Base-by-base conservation (phyloP, 768 basidiomycete genomes). In the Lentinula sp. region DNA sequence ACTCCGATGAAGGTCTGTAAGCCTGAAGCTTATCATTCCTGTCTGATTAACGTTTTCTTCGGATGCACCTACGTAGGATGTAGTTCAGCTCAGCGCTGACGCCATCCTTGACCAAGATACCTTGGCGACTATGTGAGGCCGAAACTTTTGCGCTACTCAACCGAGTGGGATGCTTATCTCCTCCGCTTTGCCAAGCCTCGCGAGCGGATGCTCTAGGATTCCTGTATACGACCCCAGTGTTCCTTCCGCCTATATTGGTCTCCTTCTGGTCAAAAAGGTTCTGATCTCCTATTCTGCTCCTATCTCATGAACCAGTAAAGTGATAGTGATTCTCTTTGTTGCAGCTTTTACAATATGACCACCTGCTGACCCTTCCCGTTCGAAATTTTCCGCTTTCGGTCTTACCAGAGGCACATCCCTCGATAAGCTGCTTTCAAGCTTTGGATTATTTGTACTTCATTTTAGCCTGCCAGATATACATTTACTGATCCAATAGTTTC, bases 381-480 rank as follows among this genome's bases (percentile, higher is more conserved):
- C 85, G 86, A 0, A 73, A 83, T 43, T 92, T 98, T 70, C 74
- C 80, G 2, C 80, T 98, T 1, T 86, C 90, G 0, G 87, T 96
- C 32, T 73, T 98, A 11, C 96, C 96, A 0, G 96, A 98, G 74
- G 95, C 95, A 4, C 77, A 78, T 49, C 93, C 94, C 0, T 81
- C 83, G 8, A 95, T 96, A 69, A 95, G 92, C 66, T 97, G 91
- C 67, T 93, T 97, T 77, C 93, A 98, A 70, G 94, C 94, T 0
- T 74, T 98, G 49, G 94, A 97, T 70, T 96, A 95, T 70, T 95
- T 92, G 90, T 91, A 43, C 5, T n/a, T n/a, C 5, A 43, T 43
- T 13, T n/a, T 15, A 5, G 42, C 16, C 13, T n/a, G 13, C 42
- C 13, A 43, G 42, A 13, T 15, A n/a, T 5, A 15, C 42, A n/a